Percentiles rank a stretch among this genome's conserved stretches.
Conservation (phyloP, 805 yeast genomes). For the Candida nonsorbophila region DNA sequence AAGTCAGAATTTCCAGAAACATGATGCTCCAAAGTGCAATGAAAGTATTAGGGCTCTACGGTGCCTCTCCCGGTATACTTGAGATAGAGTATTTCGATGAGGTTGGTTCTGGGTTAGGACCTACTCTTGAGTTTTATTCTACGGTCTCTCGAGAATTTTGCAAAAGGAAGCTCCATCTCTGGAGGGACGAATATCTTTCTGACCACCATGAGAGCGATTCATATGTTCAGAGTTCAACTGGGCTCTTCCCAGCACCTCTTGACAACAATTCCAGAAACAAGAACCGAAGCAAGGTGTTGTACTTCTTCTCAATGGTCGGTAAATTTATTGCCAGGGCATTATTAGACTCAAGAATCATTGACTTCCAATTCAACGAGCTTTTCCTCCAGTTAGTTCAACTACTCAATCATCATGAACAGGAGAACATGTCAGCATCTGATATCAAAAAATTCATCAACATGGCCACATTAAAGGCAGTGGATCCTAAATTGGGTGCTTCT, state of each 20-base stretch:
- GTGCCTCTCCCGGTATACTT: constrained; percentile 70
- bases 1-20: constrained; percentile 69
- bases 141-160: constrained; percentile 72
- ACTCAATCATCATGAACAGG: constrained; percentile 15
- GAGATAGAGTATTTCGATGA: constrained; percentile 89
- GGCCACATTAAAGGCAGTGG: constrained; percentile 45
- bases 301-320: constrained; percentile 66
- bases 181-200: constrained; percentile 49
- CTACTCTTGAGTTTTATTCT: constrained; percentile 90
- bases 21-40: constrained; percentile 71
- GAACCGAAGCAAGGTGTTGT: constrained; percentile 38
- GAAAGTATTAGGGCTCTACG: constrained; percentile 71
- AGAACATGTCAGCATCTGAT: constrained; percentile 6
- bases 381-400: constrained; percentile 59
- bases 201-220: constrained; percentile 15
- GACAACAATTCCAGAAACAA: constrained; percentile 18
- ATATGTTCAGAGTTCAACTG: constrained; percentile 40
- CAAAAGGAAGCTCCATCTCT: constrained; percentile 50
- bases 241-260: constrained; percentile 74
- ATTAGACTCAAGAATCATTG: constrained; percentile 83
- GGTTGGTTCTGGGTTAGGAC: constrained; percentile 95
- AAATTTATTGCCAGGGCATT: constrained; percentile 81
- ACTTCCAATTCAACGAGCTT: constrained; percentile 66
- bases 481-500: constrained; percentile 54
- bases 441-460: constrained; percentile 22